Conservation (phyloP, 176 grass and related monocot genomes). For the Eragrostis nindensis region DNA sequence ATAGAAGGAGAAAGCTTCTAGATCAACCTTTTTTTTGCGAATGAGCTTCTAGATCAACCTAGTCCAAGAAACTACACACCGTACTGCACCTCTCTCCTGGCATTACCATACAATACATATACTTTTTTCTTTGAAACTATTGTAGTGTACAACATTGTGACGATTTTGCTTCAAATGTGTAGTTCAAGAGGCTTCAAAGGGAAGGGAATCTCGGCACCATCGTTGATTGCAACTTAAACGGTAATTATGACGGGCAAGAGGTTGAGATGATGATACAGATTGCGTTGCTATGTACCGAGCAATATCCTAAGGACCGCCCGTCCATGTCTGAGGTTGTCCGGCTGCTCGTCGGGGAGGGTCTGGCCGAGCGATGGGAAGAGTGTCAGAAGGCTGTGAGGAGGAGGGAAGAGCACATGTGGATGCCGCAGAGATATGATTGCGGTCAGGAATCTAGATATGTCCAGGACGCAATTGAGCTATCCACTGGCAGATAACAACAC, state of each 20-base stretch:
- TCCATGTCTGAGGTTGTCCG: constrained; percentile 93
- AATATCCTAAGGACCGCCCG: constrained; percentile 83
- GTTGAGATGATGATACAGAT: constrained; percentile 96
- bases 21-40: no score
- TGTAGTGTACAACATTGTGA: background rate
- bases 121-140: no score
- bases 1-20: no score
- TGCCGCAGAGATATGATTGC: constrained; percentile 80
- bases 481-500: constrained; percentile 61
- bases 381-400: constrained; percentile 91
- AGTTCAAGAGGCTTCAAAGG: constrained; percentile 96
- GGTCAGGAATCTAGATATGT: constrained; percentile 84
- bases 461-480: constrained; percentile 78
- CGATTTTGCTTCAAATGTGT: background rate
- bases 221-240: constrained; percentile 71
- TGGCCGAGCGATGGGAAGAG: constrained; percentile 93
- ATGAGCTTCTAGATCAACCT: no score
- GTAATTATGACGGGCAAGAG: constrained; percentile 58
- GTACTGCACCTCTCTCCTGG: no score
- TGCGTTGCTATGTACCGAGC: constrained; percentile 86
- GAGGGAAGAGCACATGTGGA: constrained; percentile 69
- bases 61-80: no score
- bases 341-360: constrained; percentile 96
- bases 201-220: constrained; percentile 68
- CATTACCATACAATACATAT: no score